Base-by-base conservation (phyloP, 2,329 filamentous ascomycete genomes). In the Sarocladium oryzae region DNA sequence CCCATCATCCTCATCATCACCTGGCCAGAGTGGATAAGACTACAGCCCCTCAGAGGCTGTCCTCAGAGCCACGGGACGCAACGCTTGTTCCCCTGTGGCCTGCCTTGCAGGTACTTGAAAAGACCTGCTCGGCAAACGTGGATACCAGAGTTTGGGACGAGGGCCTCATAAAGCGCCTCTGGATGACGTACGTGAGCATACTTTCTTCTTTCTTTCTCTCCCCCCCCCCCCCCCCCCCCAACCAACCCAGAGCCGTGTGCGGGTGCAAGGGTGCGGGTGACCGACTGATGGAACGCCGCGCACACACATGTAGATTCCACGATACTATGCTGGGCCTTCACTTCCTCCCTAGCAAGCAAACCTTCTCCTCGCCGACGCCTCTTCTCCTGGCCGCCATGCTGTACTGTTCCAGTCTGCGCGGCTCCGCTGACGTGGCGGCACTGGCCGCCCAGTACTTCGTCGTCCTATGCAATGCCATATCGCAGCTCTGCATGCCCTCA, bases 291-390 rank as follows among this genome's bases (percentile, higher is more conserved):
- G n/a, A n/a, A n/a, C n/a, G n/a, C n/a, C n/a, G n/a, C n/a, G n/a
- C n/a, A n/a, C n/a, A n/a, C n/a, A n/a, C n/a, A n/a, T n/a, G n/a
- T n/a, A 72, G 68, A 4, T 74, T 74, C 48, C 67, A 74, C 52
- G 67, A 70, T 28, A 69, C 65, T 30, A 72, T 73, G 65, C 70
- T 69, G 0, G 69, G 69, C 1, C 56, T 75, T 2, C 72, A 74
- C 53, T 74, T 74, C 48, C 62, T 74, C 10, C 70, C 72, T 0
- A 65, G 63, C 18, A 72, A 68, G 28, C 67, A 70, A 55, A 69
- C 61, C 0, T 73, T 72, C 26, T 72, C 70, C 0, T 63, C 65
- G 1, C 72, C 72, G 0, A 66, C 63, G 13, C 71, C 71, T 1
- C 60, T 74, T 1, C 61, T 74, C 9, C 58, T 74, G 5, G 70